Percentiles rank a stretch among this genome's conserved stretches.
phyloP scores from a whole-genome alignment of 2,329 filamentous ascomycete species.

The Phialophora macrospora region DNA sequence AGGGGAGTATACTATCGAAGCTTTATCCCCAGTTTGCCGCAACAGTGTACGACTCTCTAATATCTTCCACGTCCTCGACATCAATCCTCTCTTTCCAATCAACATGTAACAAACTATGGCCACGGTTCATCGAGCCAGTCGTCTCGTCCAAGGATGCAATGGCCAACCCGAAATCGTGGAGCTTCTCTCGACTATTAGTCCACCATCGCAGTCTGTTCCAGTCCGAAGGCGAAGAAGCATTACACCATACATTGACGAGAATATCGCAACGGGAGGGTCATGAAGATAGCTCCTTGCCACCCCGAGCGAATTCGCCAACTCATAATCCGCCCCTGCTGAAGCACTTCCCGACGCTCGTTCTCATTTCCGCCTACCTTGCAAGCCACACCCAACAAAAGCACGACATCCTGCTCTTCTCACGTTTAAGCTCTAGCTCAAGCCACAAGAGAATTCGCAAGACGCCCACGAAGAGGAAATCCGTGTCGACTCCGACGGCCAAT shows the following conservation, averaged over 20 bases:
- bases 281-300: neutral
- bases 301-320: neutral
- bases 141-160: slow-evolving; percentile 64
- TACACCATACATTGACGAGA: slow-evolving; percentile 45
- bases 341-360: slow-evolving; percentile 54
- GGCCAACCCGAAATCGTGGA: slow-evolving; percentile 66
- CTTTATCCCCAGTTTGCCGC: slow-evolving; percentile 72
- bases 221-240: slow-evolving; percentile 51
- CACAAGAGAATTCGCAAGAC: slow-evolving; percentile 49
- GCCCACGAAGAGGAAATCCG: slow-evolving; percentile 40
- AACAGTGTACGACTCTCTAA: slow-evolving; percentile 85
- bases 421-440: slow-evolving; percentile 51
- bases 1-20: slow-evolving; percentile 36
- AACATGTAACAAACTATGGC: slow-evolving; percentile 78
- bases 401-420: slow-evolving; percentile 57
- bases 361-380: slow-evolving; percentile 55
- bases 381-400: slow-evolving; percentile 54
- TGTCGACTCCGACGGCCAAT: slow-evolving; percentile 16
- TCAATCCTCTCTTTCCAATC: slow-evolving; percentile 75
- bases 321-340: slow-evolving; percentile 43
- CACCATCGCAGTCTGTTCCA: slow-evolving; percentile 53
- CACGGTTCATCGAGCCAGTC: slow-evolving; percentile 79
- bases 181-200: slow-evolving; percentile 83
- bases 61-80: slow-evolving; percentile 73
- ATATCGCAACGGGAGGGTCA: neutral